These are phyloP conservation scores for Sclerotinia nivalis DNA, from an alignment of 2,329 filamentous ascomycete genomes.

Conservation along the genomic window DNA sequence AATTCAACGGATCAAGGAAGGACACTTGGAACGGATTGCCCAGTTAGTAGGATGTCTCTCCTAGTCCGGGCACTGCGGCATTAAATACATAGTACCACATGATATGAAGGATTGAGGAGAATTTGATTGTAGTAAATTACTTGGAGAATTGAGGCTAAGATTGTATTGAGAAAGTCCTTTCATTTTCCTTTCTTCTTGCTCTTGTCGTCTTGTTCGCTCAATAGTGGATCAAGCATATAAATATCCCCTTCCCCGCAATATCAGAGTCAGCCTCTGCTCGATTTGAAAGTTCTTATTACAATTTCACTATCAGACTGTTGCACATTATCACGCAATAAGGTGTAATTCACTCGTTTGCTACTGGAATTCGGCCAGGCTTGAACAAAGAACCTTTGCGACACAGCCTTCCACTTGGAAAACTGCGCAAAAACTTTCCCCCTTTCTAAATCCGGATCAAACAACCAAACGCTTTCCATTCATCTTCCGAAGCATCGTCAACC, in stretches of 20 bases:
- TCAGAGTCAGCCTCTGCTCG: neutral
- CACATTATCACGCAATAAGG: conserved; percentile 18
- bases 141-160: neutral
- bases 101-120: conserved; percentile 7
- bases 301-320: neutral
- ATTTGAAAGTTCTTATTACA: neutral
- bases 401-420: neutral
- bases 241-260: conserved; percentile 16
- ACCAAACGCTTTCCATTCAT: neutral
- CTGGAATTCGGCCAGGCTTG: neutral
- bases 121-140: conserved; percentile 5
- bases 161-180: neutral
- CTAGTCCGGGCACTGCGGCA: neutral
- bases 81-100: conserved; percentile 15
- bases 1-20: neutral
- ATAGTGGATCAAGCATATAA: conserved; percentile 2
- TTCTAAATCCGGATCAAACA: neutral
- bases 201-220: neutral
- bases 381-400: neutral
- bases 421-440: neutral
- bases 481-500: neutral
- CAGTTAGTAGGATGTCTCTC: neutral
- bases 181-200: conserved; percentile 6
- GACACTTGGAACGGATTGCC: neutral
- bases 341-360: conserved; percentile 8